These are phyloP conservation scores for Fusarium sp. DNA, from an alignment of 2,329 filamentous ascomycete genomes.

Conservation along the genomic window DNA sequence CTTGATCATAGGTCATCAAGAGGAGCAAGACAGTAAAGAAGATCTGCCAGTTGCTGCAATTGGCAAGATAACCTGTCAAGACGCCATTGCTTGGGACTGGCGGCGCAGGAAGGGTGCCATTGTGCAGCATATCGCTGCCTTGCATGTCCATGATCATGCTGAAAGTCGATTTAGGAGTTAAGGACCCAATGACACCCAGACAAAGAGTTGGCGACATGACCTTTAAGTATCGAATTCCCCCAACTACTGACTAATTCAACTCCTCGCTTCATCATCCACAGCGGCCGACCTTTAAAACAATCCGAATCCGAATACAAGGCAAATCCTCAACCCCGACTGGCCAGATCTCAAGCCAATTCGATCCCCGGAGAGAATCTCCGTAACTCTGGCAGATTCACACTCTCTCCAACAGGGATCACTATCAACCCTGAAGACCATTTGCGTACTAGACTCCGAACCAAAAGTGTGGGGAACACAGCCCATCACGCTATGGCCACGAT, in stretches of 20 bases:
- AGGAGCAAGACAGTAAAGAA: slow-evolving; percentile 48
- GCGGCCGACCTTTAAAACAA: not conserved
- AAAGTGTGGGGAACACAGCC: not conserved
- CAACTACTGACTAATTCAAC: not conserved
- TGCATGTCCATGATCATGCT: not conserved
- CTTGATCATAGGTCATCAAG: slow-evolving; percentile 56
- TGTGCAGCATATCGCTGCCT: not conserved
- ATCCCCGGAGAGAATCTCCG: not conserved
- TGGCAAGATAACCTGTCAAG: slow-evolving; percentile 15
- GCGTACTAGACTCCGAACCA: slow-evolving; percentile 43
- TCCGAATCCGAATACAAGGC: not conserved
- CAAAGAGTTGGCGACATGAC: not conserved
- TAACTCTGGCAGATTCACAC: not conserved
- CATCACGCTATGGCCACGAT: not conserved
- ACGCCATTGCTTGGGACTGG: slow-evolving; percentile 2
- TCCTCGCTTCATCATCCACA: not conserved
- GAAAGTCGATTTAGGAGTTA: not conserved
- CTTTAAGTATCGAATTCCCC: not conserved
- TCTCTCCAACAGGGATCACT: not conserved
- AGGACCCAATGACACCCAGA: not conserved
- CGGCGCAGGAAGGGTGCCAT: not conserved
- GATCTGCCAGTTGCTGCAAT: slow-evolving; percentile 21
- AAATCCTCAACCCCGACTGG: not conserved
- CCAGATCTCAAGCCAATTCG: not conserved
- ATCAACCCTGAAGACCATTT: slow-evolving; percentile 27